A percentile compares a stretch with the other conserved stretches of the same genome.
Conservation (phyloP, 2,329 filamentous ascomycete species). For the Lachnellula suecica region DNA sequence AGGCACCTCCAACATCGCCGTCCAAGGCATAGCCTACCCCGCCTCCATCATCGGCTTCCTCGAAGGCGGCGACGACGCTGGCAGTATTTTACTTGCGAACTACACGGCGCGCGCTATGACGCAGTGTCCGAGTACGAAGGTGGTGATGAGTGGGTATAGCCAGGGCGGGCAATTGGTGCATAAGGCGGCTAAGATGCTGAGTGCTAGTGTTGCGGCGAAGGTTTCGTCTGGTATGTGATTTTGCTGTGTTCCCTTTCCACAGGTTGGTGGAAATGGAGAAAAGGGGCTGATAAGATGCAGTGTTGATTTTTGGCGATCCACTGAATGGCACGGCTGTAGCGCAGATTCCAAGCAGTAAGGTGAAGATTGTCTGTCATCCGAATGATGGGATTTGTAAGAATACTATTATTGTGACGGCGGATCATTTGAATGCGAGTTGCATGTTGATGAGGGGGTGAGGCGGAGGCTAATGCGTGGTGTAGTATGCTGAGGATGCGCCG, state of each 20-base stretch:
- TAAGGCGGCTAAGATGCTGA: slow-evolving; percentile 23
- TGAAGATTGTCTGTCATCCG: slow-evolving; percentile 21
- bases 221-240: slow-evolving; percentile 18
- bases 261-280: not conserved
- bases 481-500: not conserved
- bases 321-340: slow-evolving; percentile 17
- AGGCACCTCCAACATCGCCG: slow-evolving; percentile 43
- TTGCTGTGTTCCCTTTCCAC: not conserved
- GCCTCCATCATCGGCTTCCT: slow-evolving; percentile 37
- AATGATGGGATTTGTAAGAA: slow-evolving; percentile 26
- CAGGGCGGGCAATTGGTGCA: slow-evolving; percentile 27
- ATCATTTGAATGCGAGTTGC: not conserved
- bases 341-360: slow-evolving; percentile 12
- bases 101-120: slow-evolving; percentile 14
- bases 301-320: slow-evolving; percentile 30
- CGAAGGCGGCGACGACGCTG: slow-evolving; percentile 34
- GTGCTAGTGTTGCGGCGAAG: slow-evolving; percentile 13
- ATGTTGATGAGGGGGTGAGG: not conserved
- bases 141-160: slow-evolving; percentile 25
- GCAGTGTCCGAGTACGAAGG: slow-evolving; percentile 22
- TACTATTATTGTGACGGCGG: not conserved
- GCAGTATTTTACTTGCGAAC: slow-evolving; percentile 33
- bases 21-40: slow-evolving; percentile 53
- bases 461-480: not conserved
- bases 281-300: slow-evolving; percentile 1